Evolutionary conservation across 202 grass and related monocot genomes (phyloP), one percentile per base, ranked within the genome.

Genomic region (Carex arenaria): DNA sequence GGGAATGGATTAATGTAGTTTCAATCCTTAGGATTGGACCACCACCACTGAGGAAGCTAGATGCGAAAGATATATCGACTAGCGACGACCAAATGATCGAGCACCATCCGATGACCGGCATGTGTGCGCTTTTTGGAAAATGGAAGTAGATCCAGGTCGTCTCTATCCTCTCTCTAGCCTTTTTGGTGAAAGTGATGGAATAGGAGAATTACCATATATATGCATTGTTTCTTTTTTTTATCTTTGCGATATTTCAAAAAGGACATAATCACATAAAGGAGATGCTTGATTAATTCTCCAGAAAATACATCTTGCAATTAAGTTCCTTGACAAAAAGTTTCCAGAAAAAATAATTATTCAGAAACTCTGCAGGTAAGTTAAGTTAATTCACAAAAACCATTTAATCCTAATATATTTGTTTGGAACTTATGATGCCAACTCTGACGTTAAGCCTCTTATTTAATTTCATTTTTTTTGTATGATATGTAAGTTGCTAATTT

Each of bases 21-120:
- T n/a, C 55, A 55, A 55, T 76, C 72, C 72, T 18, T 76, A 76
- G 23, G 72, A 56, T 10, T 56, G 72, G 72, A 76, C 72, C 72
- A 55, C 72, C 72, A 76, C 72, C 51, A 76, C 72, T 34, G 14
- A 55, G 11, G 49, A 54, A 31, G 49, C 72, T 45, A 78, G 5
- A 40, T 59, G 30, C 53, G 73, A 10, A 45, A 72, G 20, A 10
- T 72, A 22, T 67, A 26, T 78, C 17, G 28, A 36, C 8, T 18
- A 36, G 73, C 57, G 30, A 36, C 15, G 73, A 77, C 73, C 15
- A 0, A 1, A 18, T 38, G 14, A 78, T 5, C 30, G 28, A 20
- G 8, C 53, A 13, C 73, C 73, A 78, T 19, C 30, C 73, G 53
- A 78, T 12, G 30, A 17, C 53, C 53, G 30, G 30, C 53, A 36